A percentile compares a stretch with the other conserved stretches of the same genome.
These are phyloP conservation scores for Phaeosphaeria sp. DNA, from an alignment of 2,329 filamentous ascomycete genomes.

Conservation along the genomic window DNA sequence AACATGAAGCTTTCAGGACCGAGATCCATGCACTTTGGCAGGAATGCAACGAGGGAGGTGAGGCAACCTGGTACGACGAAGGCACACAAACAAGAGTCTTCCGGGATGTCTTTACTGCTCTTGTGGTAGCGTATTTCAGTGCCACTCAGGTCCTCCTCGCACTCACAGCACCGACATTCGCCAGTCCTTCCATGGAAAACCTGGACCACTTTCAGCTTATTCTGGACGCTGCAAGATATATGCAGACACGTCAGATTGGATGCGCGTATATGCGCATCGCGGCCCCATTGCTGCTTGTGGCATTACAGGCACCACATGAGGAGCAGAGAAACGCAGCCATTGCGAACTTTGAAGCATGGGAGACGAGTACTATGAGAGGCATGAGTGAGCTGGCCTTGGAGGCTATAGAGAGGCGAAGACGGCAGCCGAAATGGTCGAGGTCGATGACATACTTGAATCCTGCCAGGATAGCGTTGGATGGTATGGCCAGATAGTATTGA, in stretches of 20 bases:
- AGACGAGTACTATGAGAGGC: conserved; percentile 29
- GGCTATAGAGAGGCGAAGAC: neutral
- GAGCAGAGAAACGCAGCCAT: conserved; percentile 23
- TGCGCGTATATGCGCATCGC: conserved; percentile 43
- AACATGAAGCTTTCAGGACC: conserved; percentile 14
- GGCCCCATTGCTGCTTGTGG: conserved; percentile 36
- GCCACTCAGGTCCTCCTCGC: conserved; percentile 26
- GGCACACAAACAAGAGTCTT: conserved; percentile 12
- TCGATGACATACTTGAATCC: too few relatives aligned
- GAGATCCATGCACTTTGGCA: conserved; percentile 26
- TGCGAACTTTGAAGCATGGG: conserved; percentile 29
- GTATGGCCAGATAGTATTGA: neutral
- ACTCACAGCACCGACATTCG: conserved; percentile 15
- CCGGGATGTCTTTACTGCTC: conserved; percentile 33
- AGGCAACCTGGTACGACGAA: conserved; percentile 8
- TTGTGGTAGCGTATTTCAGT: conserved; percentile 31
- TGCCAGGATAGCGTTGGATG: neutral
- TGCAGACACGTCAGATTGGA: conserved; percentile 27
- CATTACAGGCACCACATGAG: conserved; percentile 24
- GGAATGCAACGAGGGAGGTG: conserved; percentile 19
- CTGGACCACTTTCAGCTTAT: conserved; percentile 25
- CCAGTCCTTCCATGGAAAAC: conserved; percentile 11
- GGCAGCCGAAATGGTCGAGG: neutral
- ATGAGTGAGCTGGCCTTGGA: conserved; percentile 26
- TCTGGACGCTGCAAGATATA: conserved; percentile 26